Conservation (phyloP, 192 early-diverging fungal genomes). For the Gaertneriomyces semiglobifer region DNA sequence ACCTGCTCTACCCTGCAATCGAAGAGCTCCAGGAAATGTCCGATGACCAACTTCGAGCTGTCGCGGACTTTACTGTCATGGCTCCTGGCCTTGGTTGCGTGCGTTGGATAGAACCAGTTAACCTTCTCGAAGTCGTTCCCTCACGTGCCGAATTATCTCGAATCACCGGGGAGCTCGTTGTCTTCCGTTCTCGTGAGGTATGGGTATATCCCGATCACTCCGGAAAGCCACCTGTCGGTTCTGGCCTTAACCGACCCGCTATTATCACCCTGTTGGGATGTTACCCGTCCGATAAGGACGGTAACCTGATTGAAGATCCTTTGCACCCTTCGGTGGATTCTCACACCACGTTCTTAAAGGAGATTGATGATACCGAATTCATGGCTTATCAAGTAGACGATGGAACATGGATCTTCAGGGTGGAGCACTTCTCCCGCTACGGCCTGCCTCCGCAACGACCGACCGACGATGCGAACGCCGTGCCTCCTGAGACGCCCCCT, state of each 20-base stretch:
- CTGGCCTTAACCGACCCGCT: constrained; percentile 86
- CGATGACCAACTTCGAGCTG: constrained; percentile 62
- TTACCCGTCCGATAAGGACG: constrained; percentile 80
- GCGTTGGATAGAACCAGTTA: constrained; percentile 73
- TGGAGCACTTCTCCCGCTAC: constrained; percentile 80
- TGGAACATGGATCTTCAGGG: constrained; percentile 89
- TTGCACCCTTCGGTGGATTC: constrained; percentile 65
- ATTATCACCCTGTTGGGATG: constrained; percentile 72
- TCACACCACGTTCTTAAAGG: constrained; percentile 67
- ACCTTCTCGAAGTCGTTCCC: constrained; percentile 62
- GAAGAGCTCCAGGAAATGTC: constrained; percentile 67
- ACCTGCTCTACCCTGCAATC: constrained; percentile 74
- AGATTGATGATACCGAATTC: constrained; percentile 74
- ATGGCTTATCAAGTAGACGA: constrained; percentile 65
- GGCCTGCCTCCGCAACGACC: constrained; percentile 44
- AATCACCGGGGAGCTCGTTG: constrained; percentile 79
- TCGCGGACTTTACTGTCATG: constrained; percentile 74
- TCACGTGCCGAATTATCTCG: constrained; percentile 46
- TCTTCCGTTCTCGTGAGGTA: constrained; percentile 64
- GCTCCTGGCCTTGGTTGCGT: constrained; percentile 70
- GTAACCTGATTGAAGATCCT: constrained; percentile 61
- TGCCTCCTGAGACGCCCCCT: too few relatives aligned
- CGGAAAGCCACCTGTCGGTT: constrained; percentile 74
- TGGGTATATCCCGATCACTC: constrained; percentile 81
- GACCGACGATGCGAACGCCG: too few relatives aligned